Evolutionary conservation across 2,329 filamentous ascomycete species (phyloP).

Genomic region (Penicillium sp.): DNA sequence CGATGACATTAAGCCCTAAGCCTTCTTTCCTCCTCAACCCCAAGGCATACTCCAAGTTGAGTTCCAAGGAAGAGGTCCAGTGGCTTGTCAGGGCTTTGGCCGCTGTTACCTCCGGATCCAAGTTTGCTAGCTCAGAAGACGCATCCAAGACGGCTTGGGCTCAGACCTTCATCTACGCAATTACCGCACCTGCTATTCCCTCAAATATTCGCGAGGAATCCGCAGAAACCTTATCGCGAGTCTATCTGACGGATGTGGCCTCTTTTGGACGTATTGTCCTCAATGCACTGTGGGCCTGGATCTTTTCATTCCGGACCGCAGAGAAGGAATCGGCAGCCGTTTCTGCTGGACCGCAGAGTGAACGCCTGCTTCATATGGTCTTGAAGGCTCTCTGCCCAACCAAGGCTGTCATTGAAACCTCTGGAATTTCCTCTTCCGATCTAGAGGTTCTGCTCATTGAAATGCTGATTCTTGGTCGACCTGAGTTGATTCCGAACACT

Average conservation of each 20-base stretch:
- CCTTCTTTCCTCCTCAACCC: slow-evolving; percentile 83
- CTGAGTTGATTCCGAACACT: slow-evolving; percentile 71
- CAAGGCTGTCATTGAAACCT: slow-evolving; percentile 25
- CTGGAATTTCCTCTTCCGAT: slow-evolving; percentile 45
- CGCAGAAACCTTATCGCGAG: slow-evolving; percentile 58
- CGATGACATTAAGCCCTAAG: slow-evolving; percentile 71
- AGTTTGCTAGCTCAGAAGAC: slow-evolving; percentile 49
- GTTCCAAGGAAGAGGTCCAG: slow-evolving; percentile 69
- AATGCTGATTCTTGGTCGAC: slow-evolving; percentile 74
- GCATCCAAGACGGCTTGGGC: slow-evolving; percentile 70
- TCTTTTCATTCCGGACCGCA: slow-evolving; percentile 63
- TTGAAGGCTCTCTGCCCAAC: slow-evolving; percentile 48
- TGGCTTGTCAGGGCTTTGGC: slow-evolving; percentile 75
- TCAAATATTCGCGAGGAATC: slow-evolving; percentile 65
- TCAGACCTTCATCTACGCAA: slow-evolving; percentile 77
- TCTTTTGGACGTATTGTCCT: slow-evolving; percentile 64
- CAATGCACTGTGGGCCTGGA: slow-evolving; percentile 76
- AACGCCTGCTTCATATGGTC: slow-evolving; percentile 60
- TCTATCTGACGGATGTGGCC: slow-evolving; percentile 62
- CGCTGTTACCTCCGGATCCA: slow-evolving; percentile 58
- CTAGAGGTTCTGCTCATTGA: slow-evolving; percentile 72
- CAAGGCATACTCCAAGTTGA: slow-evolving; percentile 79
- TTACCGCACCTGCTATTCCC: slow-evolving; percentile 63
- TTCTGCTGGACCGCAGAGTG: slow-evolving; percentile 63
- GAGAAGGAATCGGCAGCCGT: slow-evolving; percentile 76